Evolutionary conservation across 257 asterid genomes (phyloP).

Genomic region (Scutellaria baicalensis): DNA sequence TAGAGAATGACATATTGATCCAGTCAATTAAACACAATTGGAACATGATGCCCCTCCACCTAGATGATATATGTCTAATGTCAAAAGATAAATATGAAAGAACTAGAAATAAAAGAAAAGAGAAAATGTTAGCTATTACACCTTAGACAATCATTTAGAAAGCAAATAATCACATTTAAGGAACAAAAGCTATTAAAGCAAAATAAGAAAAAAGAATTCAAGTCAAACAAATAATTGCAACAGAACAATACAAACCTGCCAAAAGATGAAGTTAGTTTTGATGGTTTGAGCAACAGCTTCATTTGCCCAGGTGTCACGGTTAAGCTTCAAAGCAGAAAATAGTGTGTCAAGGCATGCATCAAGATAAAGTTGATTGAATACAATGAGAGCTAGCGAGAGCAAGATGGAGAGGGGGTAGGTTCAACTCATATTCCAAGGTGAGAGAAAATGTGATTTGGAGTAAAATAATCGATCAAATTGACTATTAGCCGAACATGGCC

Average conservation of each 20-base stretch:
- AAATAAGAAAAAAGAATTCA: neutral
- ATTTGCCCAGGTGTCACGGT: slow-evolving; percentile 98
- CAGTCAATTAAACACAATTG: neutral
- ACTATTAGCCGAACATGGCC: neutral
- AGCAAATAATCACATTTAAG: neutral
- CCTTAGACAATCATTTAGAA: neutral
- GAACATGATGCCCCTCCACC: neutral
- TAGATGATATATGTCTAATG: neutral
- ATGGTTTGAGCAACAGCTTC: slow-evolving; percentile 97
- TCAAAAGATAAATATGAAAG: neutral
- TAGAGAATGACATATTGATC: neutral
- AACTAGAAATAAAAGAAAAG: neutral
- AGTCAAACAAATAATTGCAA: neutral
- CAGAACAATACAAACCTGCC: slow-evolving; percentile 70
- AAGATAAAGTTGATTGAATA: neutral
- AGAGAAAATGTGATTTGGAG: neutral
- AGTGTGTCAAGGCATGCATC: slow-evolving; percentile 15
- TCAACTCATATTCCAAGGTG: neutral
- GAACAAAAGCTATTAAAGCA: slow-evolving; percentile 2
- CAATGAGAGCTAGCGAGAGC: neutral
- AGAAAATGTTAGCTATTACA: neutral
- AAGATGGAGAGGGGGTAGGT: neutral
- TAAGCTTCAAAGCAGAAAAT: slow-evolving; percentile 52
- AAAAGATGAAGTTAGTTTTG: slow-evolving; percentile 86
- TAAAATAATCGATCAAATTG: neutral